Evolutionary conservation across 1,284 basidiomycete genomes (phyloP).

Genomic region (Irpex sp.): DNA sequence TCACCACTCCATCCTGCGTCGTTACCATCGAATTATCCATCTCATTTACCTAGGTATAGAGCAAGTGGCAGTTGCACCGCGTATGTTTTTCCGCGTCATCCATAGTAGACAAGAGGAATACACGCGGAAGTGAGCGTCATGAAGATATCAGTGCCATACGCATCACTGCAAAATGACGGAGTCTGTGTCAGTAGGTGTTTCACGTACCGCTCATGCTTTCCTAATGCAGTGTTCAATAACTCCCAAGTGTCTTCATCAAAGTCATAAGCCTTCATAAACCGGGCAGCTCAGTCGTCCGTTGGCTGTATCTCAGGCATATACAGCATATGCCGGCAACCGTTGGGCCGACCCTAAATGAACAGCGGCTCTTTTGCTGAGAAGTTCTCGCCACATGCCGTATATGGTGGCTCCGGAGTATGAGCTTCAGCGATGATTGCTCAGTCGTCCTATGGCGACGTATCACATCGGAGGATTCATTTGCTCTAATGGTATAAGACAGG

Average conservation of each 20-base stretch:
- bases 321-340: not conserved
- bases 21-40: not conserved
- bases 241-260: not conserved
- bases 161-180: not conserved
- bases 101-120: not conserved
- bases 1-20: not conserved
- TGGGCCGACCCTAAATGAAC: conserved; percentile 1
- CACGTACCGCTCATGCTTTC: not conserved
- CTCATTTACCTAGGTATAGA: not conserved
- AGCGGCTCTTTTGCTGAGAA: not conserved
- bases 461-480: not conserved
- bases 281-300: not conserved
- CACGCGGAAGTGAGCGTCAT: not conserved
- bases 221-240: not conserved
- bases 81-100: not conserved
- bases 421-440: not conserved
- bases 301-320: not conserved
- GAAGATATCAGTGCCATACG: not conserved
- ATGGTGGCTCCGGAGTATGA: not conserved
- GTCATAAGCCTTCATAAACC: conserved; percentile 1
- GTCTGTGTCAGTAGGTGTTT: not conserved
- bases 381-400: not conserved
- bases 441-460: not conserved
- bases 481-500: not conserved
- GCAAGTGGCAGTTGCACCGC: not conserved